These are phyloP conservation scores for Aspergillus ustus DNA, from an alignment of 2,329 filamentous ascomycete genomes.

Conservation along the genomic window DNA sequence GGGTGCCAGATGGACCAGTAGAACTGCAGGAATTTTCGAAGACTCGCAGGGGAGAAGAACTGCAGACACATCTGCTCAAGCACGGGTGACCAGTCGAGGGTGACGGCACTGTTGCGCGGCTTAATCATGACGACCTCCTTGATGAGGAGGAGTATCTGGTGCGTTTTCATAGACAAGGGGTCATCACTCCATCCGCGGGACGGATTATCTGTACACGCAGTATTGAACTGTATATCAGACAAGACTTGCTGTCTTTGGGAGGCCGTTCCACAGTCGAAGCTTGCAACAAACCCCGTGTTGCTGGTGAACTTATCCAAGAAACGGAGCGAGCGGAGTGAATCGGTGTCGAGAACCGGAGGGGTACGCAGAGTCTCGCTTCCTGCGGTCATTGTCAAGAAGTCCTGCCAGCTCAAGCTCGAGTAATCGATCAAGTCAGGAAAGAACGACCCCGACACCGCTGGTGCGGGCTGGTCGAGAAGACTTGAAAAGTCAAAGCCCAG, in stretches of 20 bases:
- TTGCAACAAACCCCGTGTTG: conserved; percentile 39
- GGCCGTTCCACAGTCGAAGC: conserved; percentile 44
- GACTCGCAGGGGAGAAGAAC: conserved; percentile 30
- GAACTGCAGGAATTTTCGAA: conserved; percentile 38
- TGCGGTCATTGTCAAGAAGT: conserved; percentile 5
- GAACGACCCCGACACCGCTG: background rate
- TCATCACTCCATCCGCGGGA: conserved; percentile 32
- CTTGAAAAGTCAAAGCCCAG: background rate
- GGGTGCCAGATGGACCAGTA: conserved; percentile 47
- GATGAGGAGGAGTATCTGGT: conserved; percentile 41
- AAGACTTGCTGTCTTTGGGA: conserved; percentile 36
- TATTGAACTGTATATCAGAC: background rate
- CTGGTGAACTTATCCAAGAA: conserved; percentile 45
- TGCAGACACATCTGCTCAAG: conserved; percentile 33
- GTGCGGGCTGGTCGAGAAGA: background rate
- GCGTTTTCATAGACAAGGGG: conserved; percentile 40
- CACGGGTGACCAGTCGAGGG: conserved; percentile 35
- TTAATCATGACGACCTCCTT: conserved; percentile 42
- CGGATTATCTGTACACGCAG: conserved; percentile 3
- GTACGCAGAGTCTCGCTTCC: background rate
- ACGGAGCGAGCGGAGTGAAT: conserved; percentile 25
- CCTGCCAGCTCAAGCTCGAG: conserved; percentile 7
- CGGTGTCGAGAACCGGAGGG: background rate
- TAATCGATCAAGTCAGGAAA: background rate
- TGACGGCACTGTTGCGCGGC: conserved; percentile 41